Percentiles rank a stretch among this genome's conserved stretches.
Conservation (phyloP, 305 asterid species). For the Ilex paraguariensis region DNA sequence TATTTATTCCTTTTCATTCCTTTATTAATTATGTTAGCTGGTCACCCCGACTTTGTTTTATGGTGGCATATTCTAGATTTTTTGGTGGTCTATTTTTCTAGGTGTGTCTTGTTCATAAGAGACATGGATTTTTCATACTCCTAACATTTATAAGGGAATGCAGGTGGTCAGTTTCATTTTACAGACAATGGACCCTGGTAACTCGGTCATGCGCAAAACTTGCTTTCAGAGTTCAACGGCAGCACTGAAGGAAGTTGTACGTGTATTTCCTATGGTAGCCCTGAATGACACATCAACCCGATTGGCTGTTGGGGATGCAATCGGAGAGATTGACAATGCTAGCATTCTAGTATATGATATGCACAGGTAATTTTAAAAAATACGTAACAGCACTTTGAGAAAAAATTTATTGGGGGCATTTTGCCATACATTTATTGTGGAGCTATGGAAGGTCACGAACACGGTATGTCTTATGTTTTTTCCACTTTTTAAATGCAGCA, state of each 20-base stretch:
- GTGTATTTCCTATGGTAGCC: conserved; percentile 89
- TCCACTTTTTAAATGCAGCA: conserved; percentile 41
- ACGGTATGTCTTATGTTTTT: background rate
- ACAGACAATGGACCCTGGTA: conserved; percentile 97
- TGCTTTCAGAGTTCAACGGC: conserved; percentile 71
- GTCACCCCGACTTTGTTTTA: too few species aligned
- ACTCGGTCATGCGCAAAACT: conserved; percentile 76
- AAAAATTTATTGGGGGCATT: background rate
- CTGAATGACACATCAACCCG: conserved; percentile 67
- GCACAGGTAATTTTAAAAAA: conserved; percentile 60
- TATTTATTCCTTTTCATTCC: too few species aligned
- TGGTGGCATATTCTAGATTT: too few species aligned
- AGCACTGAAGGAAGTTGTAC: conserved; percentile 77
- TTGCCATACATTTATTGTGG: too few species aligned
- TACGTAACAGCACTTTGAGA: conserved; percentile 4
- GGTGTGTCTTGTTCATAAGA: conserved; percentile 12
- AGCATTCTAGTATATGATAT: conserved; percentile 82
- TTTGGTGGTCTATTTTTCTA: background rate
- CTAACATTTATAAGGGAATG: conserved; percentile 89
- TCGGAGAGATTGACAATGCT: conserved; percentile 63
- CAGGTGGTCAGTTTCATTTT: conserved; percentile 87
- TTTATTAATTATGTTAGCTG: too few species aligned
- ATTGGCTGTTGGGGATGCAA: conserved; percentile 97
- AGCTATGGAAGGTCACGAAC: too few species aligned
- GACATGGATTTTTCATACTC: conserved; percentile 8